A percentile compares a stretch with the other conserved stretches of the same genome.
phyloP scores from a whole-genome alignment of 495 filamentous ascomycete species.

The Penicillium paxilli region DNA sequence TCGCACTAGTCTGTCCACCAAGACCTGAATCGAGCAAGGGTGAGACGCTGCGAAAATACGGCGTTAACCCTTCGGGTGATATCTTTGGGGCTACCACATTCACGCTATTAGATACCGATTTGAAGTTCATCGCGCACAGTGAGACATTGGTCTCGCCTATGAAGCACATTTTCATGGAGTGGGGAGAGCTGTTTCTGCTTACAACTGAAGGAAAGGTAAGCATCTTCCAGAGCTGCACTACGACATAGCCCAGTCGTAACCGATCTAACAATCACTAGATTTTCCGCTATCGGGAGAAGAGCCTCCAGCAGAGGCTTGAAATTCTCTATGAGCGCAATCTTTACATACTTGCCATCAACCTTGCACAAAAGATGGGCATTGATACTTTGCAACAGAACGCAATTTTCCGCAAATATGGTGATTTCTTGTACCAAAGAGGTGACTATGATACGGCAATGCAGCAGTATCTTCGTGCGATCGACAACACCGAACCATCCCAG shows the following conservation, averaged over 20 bases:
- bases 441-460: conserved; percentile 98
- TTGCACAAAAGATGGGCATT: conserved; percentile 84
- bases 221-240: background rate
- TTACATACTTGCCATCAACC: conserved; percentile 86
- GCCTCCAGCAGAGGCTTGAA: conserved; percentile 85
- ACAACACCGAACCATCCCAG: conserved; percentile 91
- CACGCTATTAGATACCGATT: conserved; percentile 83
- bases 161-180: conserved; percentile 77
- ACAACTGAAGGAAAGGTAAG: conserved; percentile 86
- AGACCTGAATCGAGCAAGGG: conserved; percentile 54
- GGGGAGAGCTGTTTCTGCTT: conserved; percentile 87
- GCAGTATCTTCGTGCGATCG: conserved; percentile 94
- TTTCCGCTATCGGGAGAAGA: conserved; percentile 89
- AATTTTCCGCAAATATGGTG: conserved; percentile 92
- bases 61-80: conserved; percentile 64
- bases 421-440: conserved; percentile 91
- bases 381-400: conserved; percentile 80
- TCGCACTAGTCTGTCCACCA: conserved; percentile 86
- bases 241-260: too few relatives aligned
- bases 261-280: conserved; percentile 51
- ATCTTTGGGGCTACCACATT: conserved; percentile 82
- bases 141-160: conserved; percentile 79
- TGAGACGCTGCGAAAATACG: conserved; percentile 61
- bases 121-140: conserved; percentile 88
- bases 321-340: conserved; percentile 93